These are phyloP conservation scores for Astraeus odoratus DNA, from an alignment of 768 basidiomycete genomes.

Conservation along the genomic window DNA sequence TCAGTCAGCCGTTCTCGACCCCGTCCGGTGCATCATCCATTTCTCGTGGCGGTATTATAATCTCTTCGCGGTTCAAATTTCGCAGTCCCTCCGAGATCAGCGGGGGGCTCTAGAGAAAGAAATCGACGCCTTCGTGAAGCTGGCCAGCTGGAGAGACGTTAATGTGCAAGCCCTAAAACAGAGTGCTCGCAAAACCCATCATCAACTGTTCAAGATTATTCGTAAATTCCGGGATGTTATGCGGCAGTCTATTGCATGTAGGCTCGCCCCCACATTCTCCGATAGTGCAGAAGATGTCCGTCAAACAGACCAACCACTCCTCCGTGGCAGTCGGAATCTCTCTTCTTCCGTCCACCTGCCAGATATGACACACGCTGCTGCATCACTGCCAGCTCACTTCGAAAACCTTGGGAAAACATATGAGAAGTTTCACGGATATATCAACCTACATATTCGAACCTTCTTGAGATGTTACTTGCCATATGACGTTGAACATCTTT, in stretches of 20 bases:
- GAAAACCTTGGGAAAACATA: conserved; percentile 45
- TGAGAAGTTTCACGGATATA: conserved; percentile 39
- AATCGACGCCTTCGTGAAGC: conserved; percentile 77
- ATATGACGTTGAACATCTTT: conserved; percentile 45
- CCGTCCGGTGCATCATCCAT: conserved; percentile 52
- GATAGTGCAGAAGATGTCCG: conserved; percentile 29
- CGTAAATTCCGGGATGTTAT: conserved; percentile 89
- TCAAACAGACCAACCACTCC: conserved; percentile 8
- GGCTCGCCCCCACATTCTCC: conserved; percentile 32
- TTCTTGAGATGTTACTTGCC: conserved; percentile 37
- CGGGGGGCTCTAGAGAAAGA: conserved; percentile 67
- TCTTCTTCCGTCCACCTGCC: not conserved
- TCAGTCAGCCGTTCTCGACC: conserved; percentile 32
- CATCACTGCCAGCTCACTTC: conserved; percentile 31
- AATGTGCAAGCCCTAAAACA: conserved; percentile 91
- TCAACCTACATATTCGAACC: conserved; percentile 35
- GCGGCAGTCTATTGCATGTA: conserved; percentile 56
- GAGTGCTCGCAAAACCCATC: conserved; percentile 86
- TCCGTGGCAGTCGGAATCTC: not conserved
- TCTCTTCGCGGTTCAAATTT: conserved; percentile 49
- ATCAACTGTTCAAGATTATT: conserved; percentile 83
- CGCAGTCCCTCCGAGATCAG: conserved; percentile 45
- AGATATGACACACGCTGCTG: not conserved
- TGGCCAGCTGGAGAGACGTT: conserved; percentile 97
- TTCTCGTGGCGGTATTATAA: conserved; percentile 56